Conservation (phyloP, 257 asterid species). For the Craterostigma plantagineum region DNA sequence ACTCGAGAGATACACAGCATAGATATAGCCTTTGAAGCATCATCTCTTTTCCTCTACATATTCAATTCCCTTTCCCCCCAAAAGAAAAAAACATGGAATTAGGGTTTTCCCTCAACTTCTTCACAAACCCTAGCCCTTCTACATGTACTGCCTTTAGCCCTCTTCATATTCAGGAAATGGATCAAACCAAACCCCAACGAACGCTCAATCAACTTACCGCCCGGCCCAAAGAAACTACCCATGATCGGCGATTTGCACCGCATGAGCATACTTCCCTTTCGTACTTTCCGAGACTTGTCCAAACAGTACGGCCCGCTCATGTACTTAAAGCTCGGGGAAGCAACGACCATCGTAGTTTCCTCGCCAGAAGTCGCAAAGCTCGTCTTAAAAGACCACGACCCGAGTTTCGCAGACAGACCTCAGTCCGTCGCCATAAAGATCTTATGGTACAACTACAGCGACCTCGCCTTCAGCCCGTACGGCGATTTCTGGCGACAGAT, state of each 20-base stretch:
- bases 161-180: neutral
- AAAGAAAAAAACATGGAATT: too few relatives aligned
- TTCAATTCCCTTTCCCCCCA: too few relatives aligned
- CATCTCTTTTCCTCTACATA: too few relatives aligned
- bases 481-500: conserved; percentile 14
- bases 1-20: too few relatives aligned
- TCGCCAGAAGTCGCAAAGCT: conserved; percentile 8
- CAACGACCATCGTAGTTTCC: conserved; percentile 4
- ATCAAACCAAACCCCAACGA: neutral
- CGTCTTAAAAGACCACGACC: conserved; percentile 4
- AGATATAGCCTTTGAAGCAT: too few relatives aligned
- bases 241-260: conserved; percentile 13
- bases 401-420: neutral
- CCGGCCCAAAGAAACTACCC: conserved; percentile 13
- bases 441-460: conserved; percentile 5
- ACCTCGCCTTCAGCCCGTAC: conserved; percentile 9
- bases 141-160: neutral
- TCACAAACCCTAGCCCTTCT: neutral
- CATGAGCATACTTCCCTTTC: conserved; percentile 3
- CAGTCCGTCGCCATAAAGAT: neutral
- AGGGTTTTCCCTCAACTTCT: too few relatives aligned
- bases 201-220: conserved; percentile 4
- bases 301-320: conserved; percentile 8
- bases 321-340: conserved; percentile 8
- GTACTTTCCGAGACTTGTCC: conserved; percentile 8